Base-by-base conservation (phyloP, 768 basidiomycete genomes). In the Boletus bicolor region DNA sequence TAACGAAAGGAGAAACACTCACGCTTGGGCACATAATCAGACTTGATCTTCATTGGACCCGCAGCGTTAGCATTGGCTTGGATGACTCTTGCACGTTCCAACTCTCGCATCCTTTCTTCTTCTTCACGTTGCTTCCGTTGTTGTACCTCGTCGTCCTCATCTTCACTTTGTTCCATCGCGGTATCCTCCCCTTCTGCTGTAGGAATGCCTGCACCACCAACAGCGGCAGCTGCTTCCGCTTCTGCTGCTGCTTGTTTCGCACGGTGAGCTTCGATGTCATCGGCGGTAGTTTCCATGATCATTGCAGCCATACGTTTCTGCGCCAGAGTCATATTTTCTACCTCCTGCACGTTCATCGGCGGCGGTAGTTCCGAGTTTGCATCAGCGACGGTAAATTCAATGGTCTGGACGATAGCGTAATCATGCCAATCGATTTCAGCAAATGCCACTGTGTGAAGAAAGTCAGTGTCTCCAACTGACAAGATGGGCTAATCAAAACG, bases 391-490 rank as follows among this genome's bases (percentile, higher is more conserved):
- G 97, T 98, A 68, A 98, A 99, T 68, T 99, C 97, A 64, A 97
- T 94, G 19, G 94, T 97, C 68, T 98, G 93, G 7, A 98, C 97
- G 53, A 97, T 92, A 39, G 94, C 93, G 74, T 97, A 98, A 69
- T 98, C 97, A 66, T 99, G 93, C 97, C 97, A 99, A 68, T 99
- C 97, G 63, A 99, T 98, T 68, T 95, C 92, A 43, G 93, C 92
- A 67, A 97, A 95, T 5, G 95, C 96, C 72, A 85, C 91, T 89
- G 50, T 54, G 39, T n/a, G 49, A 42, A 51, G 21, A 28, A 30
- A 24, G 60, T 62, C 51, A 58, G 54, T 32, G 19, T 43, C 14
- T 24, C 19, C 3, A 14, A 53, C 7, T 15, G n/a, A 19, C 7
- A 44, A 10, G 17, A 43, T 14, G 5, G 3, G 15, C 6, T 11